phyloP scores from a whole-genome alignment of 2,329 filamentous ascomycete species.

The Lojkania enalia region DNA sequence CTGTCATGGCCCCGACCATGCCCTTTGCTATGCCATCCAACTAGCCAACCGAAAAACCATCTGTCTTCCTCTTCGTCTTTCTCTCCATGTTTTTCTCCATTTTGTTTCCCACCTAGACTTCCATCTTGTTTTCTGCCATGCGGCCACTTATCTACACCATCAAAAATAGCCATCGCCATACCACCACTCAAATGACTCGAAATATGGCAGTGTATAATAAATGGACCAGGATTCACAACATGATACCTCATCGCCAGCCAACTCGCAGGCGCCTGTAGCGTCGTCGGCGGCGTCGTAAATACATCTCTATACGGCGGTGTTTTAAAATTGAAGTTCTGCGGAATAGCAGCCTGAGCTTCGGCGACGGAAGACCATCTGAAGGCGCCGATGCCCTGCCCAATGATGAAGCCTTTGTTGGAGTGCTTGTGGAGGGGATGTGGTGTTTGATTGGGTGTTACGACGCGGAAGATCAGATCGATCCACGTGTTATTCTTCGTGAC shows the following conservation, averaged over 20 bases:
- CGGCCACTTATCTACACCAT: constrained; percentile 54
- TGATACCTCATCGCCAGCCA: constrained; percentile 54
- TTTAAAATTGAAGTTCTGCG: constrained; percentile 60
- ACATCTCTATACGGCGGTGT: constrained; percentile 60
- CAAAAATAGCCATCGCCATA: constrained; percentile 54
- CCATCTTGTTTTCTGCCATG: no score
- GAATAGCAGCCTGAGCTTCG: constrained; percentile 53
- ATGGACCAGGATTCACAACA: constrained; percentile 52
- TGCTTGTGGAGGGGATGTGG: constrained; percentile 68
- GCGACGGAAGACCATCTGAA: constrained; percentile 60
- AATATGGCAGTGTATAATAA: constrained; percentile 57
- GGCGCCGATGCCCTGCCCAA: constrained; percentile 53
- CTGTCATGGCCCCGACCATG: no score
- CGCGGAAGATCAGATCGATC: constrained; percentile 37
- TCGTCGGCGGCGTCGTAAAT: constrained; percentile 43
- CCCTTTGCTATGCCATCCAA: no score
- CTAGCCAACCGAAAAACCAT: no score
- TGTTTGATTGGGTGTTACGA: constrained; percentile 45
- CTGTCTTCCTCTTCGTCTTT: no score
- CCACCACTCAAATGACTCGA: constrained; percentile 53
- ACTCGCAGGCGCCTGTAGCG: constrained; percentile 15
- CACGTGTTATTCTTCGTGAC: constrained; percentile 37
- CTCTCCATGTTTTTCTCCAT: no score
- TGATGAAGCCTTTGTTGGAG: constrained; percentile 61
- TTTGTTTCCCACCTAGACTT: no score